phyloP scores from a whole-genome alignment of 768 basidiomycete genomes.

The Cyathus striatus region DNA sequence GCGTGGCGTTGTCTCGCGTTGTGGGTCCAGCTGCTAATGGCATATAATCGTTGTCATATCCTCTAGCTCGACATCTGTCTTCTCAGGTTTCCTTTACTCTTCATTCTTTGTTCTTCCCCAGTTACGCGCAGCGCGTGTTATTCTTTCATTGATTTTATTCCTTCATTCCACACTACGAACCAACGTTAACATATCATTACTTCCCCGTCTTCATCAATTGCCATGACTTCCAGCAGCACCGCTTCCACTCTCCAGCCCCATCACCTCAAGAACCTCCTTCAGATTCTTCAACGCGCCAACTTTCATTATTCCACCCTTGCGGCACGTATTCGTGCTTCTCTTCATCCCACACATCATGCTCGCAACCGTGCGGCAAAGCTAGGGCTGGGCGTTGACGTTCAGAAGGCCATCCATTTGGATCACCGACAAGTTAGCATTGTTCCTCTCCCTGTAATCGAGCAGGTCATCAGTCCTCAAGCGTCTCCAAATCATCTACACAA shows the following conservation, averaged over 20 bases:
- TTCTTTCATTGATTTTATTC: slow-evolving; percentile 8
- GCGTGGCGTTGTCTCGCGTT: slow-evolving; percentile 15
- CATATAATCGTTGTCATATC: slow-evolving; percentile 11
- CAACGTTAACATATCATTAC: too few relatives aligned
- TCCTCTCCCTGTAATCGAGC: slow-evolving; percentile 32
- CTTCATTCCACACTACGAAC: slow-evolving; percentile 7
- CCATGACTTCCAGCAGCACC: slow-evolving; percentile 13
- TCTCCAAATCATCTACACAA: slow-evolving; percentile 1
- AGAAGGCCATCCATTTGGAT: slow-evolving; percentile 34
- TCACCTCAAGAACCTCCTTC: slow-evolving; percentile 29
- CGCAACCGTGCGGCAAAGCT: slow-evolving; percentile 37
- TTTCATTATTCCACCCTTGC: slow-evolving; percentile 33
- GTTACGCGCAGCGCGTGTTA: slow-evolving; percentile 31
- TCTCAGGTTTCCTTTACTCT: slow-evolving; percentile 7
- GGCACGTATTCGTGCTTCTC: slow-evolving; percentile 24
- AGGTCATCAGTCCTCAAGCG: slow-evolving; percentile 8
- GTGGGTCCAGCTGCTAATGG: slow-evolving; percentile 24
- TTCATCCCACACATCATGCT: slow-evolving; percentile 38
- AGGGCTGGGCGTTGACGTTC: slow-evolving; percentile 40
- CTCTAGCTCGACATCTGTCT: slow-evolving; percentile 4
- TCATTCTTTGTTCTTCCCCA: slow-evolving; percentile 10
- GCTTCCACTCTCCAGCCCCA: slow-evolving; percentile 14
- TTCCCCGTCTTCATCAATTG: not conserved
- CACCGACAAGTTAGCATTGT: slow-evolving; percentile 29
- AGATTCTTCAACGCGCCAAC: slow-evolving; percentile 39